Evolutionary conservation across 1,139 yeast species (phyloP).

Genomic region (Scheffersomyces titani): DNA sequence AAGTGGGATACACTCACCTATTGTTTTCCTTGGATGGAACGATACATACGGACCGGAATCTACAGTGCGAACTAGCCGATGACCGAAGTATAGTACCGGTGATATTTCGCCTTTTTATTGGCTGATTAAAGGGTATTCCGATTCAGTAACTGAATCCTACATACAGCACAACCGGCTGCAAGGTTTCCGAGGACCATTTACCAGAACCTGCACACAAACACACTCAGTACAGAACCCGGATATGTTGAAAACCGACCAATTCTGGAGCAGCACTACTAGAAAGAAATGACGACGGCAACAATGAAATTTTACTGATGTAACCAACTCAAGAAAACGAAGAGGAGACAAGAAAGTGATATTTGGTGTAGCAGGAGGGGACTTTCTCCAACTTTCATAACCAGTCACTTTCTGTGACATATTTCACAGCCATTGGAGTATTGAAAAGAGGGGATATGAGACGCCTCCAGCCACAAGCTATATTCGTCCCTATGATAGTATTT

Average conservation of each 20-base stretch:
- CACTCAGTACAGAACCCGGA: not conserved
- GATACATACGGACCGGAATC: not conserved
- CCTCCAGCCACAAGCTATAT: not conserved
- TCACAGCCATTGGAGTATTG: not conserved
- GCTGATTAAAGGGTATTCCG: not conserved
- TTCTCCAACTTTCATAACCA: not conserved
- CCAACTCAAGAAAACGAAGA: not conserved
- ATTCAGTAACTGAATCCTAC: not conserved
- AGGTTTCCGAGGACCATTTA: not conserved
- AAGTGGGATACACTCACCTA: not conserved
- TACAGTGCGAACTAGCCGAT: not conserved
- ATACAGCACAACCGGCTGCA: not conserved
- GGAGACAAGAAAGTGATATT: not conserved
- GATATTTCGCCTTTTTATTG: not conserved
- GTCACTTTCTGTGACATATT: not conserved
- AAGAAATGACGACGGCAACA: not conserved
- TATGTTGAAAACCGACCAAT: not conserved
- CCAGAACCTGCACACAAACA: not conserved
- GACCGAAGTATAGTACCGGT: not conserved
- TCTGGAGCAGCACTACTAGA: not conserved
- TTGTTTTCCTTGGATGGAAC: not conserved
- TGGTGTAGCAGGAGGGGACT: not conserved
- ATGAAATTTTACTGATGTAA: not conserved
- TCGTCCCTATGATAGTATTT: not conserved
- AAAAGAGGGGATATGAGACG: not conserved